phyloP scores from a whole-genome alignment of 2,329 filamentous ascomycete genomes.

The Didymella lethalis region DNA sequence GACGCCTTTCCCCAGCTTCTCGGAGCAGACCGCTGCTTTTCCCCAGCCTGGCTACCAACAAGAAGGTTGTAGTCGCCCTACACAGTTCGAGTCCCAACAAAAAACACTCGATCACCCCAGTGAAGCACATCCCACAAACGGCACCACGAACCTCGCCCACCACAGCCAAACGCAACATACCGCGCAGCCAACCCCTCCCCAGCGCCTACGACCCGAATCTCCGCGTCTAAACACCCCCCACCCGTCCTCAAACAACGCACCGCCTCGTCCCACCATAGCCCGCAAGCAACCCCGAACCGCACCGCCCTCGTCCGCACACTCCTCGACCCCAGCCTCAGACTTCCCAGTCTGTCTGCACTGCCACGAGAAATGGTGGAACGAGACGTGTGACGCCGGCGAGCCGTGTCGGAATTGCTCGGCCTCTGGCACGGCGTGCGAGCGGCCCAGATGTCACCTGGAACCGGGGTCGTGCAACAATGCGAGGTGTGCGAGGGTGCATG shows the following conservation, averaged over 20 bases:
- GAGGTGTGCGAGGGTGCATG: conserved; percentile 8
- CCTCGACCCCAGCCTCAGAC: neutral
- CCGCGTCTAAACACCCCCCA: neutral
- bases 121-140: neutral
- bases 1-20: too few species aligned
- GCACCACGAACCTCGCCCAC: neutral
- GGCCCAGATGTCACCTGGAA: conserved; percentile 1
- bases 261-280: neutral
- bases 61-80: neutral
- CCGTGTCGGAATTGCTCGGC: conserved; percentile 16
- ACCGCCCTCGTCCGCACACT: neutral
- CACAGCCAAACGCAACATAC: neutral
- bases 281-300: neutral
- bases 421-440: neutral
- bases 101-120: neutral
- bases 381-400: conserved; percentile 11
- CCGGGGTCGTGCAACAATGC: neutral
- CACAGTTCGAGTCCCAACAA: neutral
- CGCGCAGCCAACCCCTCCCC: neutral
- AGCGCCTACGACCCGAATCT: neutral
- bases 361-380: conserved; percentile 19
- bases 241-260: neutral
- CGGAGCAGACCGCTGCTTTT: neutral
- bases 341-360: conserved; percentile 16
- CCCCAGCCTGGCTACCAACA: neutral